Conservation (phyloP, 2,329 filamentous ascomycete genomes). For the Botrytis hyacinthi region DNA sequence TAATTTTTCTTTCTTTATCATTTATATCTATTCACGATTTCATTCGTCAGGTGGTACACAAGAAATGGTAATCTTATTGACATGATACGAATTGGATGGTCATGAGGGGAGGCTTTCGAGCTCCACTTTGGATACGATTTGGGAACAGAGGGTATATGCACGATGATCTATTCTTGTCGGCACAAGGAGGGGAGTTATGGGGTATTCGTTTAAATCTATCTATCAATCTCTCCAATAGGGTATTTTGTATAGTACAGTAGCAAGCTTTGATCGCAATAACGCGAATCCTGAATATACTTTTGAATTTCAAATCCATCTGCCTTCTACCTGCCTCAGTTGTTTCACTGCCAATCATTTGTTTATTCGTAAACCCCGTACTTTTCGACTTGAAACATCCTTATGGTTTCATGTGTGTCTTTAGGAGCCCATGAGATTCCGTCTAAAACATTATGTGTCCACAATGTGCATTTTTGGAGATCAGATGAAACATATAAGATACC, state of each 20-base stretch:
- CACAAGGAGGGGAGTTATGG: background rate
- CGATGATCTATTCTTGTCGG: conserved; percentile 1
- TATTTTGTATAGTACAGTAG: background rate
- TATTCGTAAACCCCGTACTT: background rate
- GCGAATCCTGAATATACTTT: background rate
- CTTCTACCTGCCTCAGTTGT: background rate
- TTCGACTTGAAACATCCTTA: background rate
- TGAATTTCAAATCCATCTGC: background rate
- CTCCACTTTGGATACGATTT: background rate
- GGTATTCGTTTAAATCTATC: background rate
- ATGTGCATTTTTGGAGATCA: background rate
- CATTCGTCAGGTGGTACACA: background rate
- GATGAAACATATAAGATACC: background rate
- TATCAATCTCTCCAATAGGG: background rate
- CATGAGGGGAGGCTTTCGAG: background rate
- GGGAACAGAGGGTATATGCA: background rate
- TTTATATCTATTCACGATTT: background rate
- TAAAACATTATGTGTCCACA: background rate
- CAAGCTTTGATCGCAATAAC: background rate
- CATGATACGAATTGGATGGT: background rate
- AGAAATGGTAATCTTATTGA: background rate
- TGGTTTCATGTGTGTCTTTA: background rate
- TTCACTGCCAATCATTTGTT: background rate
- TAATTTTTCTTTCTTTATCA: background rate
- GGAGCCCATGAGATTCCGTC: background rate